These are phyloP conservation scores for Serendipita sp. DNA, from an alignment of 768 basidiomycete species.

Conservation along the genomic window DNA sequence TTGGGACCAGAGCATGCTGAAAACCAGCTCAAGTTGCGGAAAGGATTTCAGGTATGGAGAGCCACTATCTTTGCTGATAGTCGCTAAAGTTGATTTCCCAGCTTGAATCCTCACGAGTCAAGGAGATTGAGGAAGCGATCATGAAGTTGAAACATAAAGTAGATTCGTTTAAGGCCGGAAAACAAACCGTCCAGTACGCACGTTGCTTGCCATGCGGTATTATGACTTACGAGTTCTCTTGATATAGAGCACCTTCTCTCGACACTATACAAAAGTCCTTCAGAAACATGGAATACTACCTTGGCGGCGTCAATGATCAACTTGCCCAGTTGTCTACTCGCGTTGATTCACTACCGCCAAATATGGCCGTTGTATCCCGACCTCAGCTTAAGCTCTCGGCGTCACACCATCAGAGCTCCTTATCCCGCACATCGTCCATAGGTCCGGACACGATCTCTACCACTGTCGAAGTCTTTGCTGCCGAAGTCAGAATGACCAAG, in stretches of 20 bases:
- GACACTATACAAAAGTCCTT: slow-evolving; percentile 75
- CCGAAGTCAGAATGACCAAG: background rate
- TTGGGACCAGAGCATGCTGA: slow-evolving; percentile 81
- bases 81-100: slow-evolving; percentile 16
- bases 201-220: background rate
- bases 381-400: slow-evolving; percentile 7
- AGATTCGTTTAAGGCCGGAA: slow-evolving; percentile 41
- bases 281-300: slow-evolving; percentile 53
- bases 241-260: slow-evolving; percentile 56
- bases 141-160: slow-evolving; percentile 54
- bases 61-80: slow-evolving; percentile 7
- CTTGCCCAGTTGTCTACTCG: slow-evolving; percentile 20
- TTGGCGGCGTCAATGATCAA: slow-evolving; percentile 16
- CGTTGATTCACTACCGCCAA: slow-evolving; percentile 13
- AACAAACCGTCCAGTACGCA: slow-evolving; percentile 44
- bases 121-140: slow-evolving; percentile 65
- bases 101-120: slow-evolving; percentile 55
- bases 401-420: background rate
- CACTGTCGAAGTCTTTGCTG: background rate
- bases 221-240: background rate
- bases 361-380: background rate
- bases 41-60: slow-evolving; percentile 45
- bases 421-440: background rate
- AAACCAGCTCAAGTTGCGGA: slow-evolving; percentile 59
- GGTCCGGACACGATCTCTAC: background rate